phyloP scores from a whole-genome alignment of 1,139 yeast species.

The Candida mesenterica region DNA sequence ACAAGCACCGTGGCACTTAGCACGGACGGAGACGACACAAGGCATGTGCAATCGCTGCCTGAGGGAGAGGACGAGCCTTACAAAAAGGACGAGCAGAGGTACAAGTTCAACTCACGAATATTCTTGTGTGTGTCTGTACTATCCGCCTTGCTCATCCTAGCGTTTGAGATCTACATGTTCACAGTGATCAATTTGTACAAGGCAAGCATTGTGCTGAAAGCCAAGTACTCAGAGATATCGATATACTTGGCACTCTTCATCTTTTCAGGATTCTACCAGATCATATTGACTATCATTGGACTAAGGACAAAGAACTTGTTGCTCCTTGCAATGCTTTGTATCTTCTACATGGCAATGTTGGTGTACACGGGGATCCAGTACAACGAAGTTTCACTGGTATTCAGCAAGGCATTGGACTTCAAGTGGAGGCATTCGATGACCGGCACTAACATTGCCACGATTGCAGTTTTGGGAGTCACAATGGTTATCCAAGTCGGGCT shows the following conservation, averaged over 20 bases:
- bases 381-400: slow-evolving; percentile 36
- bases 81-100: slow-evolving; percentile 9
- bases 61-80: not conserved
- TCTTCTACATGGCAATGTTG: slow-evolving; percentile 49
- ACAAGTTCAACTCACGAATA: slow-evolving; percentile 16
- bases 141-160: slow-evolving; percentile 30
- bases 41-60: no score
- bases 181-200: slow-evolving; percentile 36
- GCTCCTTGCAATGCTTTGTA: slow-evolving; percentile 40
- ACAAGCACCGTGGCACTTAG: no score
- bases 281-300: slow-evolving; percentile 42
- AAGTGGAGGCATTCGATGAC: slow-evolving; percentile 28
- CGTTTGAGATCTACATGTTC: slow-evolving; percentile 34
- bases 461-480: slow-evolving; percentile 43
- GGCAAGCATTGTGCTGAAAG: slow-evolving; percentile 16
- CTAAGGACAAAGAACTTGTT: slow-evolving; percentile 42
- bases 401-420: slow-evolving; percentile 19
- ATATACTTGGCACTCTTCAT: slow-evolving; percentile 28
- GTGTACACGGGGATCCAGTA: slow-evolving; percentile 52
- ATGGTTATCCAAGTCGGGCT: slow-evolving; percentile 32
- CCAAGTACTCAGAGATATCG: slow-evolving; percentile 19
- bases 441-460: slow-evolving; percentile 46
- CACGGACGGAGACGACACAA: no score
- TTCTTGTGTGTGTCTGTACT: slow-evolving; percentile 29
- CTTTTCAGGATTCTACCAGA: slow-evolving; percentile 26